Base-by-base conservation (phyloP, 805 yeast genomes). In the Cyberlindnera galapagoensis region DNA sequence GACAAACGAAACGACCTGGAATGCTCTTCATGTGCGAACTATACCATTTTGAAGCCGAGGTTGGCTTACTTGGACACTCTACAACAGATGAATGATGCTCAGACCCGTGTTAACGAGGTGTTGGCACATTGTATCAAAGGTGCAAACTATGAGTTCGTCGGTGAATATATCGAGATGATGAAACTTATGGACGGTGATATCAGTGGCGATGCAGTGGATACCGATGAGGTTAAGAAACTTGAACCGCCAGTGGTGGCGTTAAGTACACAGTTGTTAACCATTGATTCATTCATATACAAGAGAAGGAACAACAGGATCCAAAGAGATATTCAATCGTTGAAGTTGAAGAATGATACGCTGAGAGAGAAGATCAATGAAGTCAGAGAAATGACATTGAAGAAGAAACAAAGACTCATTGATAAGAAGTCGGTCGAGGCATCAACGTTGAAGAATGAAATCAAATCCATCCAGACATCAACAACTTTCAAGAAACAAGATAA, bases 231-330 rank as follows among this genome's bases (percentile, higher is more conserved):
- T n/a, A n/a, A n/a, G n/a, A n/a, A n/a, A n/a, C n/a, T n/a, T n/a
- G n/a, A n/a, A n/a, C n/a, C n/a, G n/a, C 30, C 43, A 9, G 31
- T 48, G 16, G 49, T 42, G n/a, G 52, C 52, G 3, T 24, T 51
- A 17, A 33, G 47, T 3, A 39, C 47, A 4, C 50, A 49, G 25
- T 28, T 51, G 18, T 31, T 47, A 25, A 46, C 47, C 6, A 40
- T 51, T 4, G 54, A 51, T 21, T 11, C 47, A 10, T 31, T 47
- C 24, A 30, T 45, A 11, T 13, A 39, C 20, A 41, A 44, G 25
- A 37, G 46, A 16, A 34, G 19, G 15, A 39, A 34, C 20, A 33
- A 25, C 6, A 49, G 34, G 26, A 33, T 44, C 1, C 30, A 33
- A 16, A 31, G 30, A 13, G 42, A 39, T 16, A 31, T 49, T 9